phyloP scores from a whole-genome alignment of 2,329 filamentous ascomycete genomes.

The Chrysosporium keratinophilum region DNA sequence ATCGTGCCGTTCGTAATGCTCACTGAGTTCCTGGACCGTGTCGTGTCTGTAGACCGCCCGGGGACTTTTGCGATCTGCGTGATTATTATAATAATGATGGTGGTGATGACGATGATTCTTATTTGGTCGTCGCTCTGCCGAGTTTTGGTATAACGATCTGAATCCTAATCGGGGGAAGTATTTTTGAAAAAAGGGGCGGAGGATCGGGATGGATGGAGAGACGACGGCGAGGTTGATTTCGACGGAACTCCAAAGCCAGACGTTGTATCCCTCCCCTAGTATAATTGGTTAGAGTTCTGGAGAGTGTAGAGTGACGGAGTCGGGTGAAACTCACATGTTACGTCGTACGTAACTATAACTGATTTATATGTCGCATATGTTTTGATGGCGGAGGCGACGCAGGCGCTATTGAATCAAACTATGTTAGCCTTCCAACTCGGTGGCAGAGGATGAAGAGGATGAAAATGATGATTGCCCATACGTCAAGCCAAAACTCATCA shows the following conservation, averaged over 20 bases:
- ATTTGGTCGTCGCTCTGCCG: not conserved
- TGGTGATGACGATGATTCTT: not conserved
- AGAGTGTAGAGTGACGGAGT: not conserved
- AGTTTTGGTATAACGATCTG: conserved; percentile 3
- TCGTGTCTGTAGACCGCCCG: conserved; percentile 12
- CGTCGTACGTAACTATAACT: conserved; percentile 16
- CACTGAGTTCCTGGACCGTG: conserved; percentile 11
- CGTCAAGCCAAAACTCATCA: conserved; percentile 18
- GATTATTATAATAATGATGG: not conserved
- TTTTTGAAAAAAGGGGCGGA: conserved; percentile 16
- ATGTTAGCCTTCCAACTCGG: not conserved
- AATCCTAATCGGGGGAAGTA: conserved; percentile 15
- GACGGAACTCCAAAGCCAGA: conserved; percentile 18
- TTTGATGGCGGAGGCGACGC: conserved; percentile 14
- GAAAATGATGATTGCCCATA: not conserved
- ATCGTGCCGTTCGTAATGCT: not conserved
- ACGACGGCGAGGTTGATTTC: conserved; percentile 20
- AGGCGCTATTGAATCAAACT: conserved; percentile 11
- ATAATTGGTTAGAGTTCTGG: not conserved
- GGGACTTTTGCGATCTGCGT: not conserved
- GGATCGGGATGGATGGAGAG: conserved; percentile 18
- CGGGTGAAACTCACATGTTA: conserved; percentile 14
- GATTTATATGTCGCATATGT: conserved; percentile 14
- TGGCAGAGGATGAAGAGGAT: not conserved
- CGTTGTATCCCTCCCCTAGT: conserved; percentile 17